A percentile compares a stretch with the other conserved stretches of the same genome.
These are phyloP conservation scores for Aspergillus sergii DNA, from an alignment of 2,329 filamentous ascomycete genomes.

Conservation along the genomic window DNA sequence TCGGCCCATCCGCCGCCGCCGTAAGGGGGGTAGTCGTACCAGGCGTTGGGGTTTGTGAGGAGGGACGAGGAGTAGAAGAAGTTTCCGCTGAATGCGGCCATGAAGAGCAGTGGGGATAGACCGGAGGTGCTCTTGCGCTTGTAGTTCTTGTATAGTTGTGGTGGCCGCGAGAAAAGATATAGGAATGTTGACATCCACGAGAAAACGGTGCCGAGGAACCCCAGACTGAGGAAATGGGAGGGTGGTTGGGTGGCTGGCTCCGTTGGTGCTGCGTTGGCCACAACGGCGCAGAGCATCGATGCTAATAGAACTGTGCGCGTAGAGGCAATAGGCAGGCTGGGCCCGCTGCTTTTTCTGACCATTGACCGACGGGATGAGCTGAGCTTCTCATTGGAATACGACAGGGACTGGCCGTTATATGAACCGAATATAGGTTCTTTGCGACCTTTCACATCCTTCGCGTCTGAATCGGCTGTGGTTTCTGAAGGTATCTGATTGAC, in stretches of 20 bases:
- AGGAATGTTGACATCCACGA: slow-evolving; percentile 60
- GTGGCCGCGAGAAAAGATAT: slow-evolving; percentile 62
- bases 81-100: slow-evolving; percentile 69
- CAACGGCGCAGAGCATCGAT: slow-evolving; percentile 48
- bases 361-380: slow-evolving; percentile 31
- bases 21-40: slow-evolving; percentile 59
- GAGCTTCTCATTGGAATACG: slow-evolving; percentile 40
- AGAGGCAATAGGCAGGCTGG: slow-evolving; percentile 36
- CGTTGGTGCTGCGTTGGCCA: slow-evolving; percentile 45
- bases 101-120: slow-evolving; percentile 64
- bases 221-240: slow-evolving; percentile 34
- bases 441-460: slow-evolving; percentile 31
- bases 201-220: slow-evolving; percentile 53
- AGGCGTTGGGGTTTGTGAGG: slow-evolving; percentile 65
- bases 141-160: slow-evolving; percentile 69
- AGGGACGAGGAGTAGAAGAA: slow-evolving; percentile 67
- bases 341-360: slow-evolving; percentile 28
- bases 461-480: slow-evolving; percentile 26
- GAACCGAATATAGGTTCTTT: slow-evolving; percentile 26
- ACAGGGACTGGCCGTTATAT: slow-evolving; percentile 25
- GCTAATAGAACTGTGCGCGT: slow-evolving; percentile 49
- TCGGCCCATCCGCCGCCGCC: slow-evolving; percentile 64
- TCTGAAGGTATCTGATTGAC: slow-evolving; percentile 19
- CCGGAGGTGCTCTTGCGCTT: slow-evolving; percentile 64
- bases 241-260: slow-evolving; percentile 13